phyloP scores from a whole-genome alignment of 176 grass and related monocot species.

The Carex scoparia region DNA sequence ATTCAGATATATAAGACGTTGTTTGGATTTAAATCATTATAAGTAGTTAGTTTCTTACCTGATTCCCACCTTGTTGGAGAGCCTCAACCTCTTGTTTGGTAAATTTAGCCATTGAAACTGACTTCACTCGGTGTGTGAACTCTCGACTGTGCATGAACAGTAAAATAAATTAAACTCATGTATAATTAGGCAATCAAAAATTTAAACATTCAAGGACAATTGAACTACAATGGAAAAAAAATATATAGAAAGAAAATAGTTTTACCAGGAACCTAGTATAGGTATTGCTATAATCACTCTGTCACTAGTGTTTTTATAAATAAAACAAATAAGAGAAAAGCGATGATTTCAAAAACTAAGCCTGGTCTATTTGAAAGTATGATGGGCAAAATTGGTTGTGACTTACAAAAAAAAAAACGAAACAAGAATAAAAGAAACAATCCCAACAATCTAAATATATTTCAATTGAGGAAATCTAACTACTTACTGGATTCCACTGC shows the following conservation, averaged over 20 bases:
- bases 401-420: background rate
- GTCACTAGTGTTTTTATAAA: background rate
- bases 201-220: background rate
- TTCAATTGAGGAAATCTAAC: background rate
- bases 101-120: conserved; percentile 94
- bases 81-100: conserved; percentile 73
- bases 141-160: conserved; percentile 49
- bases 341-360: background rate
- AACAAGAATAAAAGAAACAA: conserved; percentile 6
- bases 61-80: conserved; percentile 91
- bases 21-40: background rate
- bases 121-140: conserved; percentile 97
- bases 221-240: background rate
- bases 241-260: background rate
- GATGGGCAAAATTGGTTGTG: background rate
- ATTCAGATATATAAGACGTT: conserved; percentile 2
- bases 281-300: background rate
- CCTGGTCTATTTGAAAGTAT: background rate
- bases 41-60: conserved; percentile 41
- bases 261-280: background rate
- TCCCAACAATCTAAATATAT: conserved; percentile 5
- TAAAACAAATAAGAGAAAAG: background rate
- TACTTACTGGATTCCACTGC: conserved; percentile 95
- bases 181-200: background rate
- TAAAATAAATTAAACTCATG: background rate